Evolutionary conservation across 2,329 filamentous ascomycete species (phyloP).

Genomic region (Didymella exigua): DNA sequence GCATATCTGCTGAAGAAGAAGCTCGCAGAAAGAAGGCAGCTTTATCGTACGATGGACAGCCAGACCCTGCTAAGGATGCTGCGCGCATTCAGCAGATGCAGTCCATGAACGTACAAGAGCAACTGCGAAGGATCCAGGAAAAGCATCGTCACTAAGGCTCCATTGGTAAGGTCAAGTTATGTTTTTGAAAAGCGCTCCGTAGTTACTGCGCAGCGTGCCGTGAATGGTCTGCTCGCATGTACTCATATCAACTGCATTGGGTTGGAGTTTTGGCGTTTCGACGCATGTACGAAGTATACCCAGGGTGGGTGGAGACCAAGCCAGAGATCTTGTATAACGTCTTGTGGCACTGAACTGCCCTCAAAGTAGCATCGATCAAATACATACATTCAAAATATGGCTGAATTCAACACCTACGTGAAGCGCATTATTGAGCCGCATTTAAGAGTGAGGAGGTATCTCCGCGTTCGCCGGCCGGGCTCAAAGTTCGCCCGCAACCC

Average conservation of each 20-base stretch:
- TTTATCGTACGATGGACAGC: conserved; percentile 67
- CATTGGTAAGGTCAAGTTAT: conserved; percentile 1
- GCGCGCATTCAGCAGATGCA: conserved; percentile 59
- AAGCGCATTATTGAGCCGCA: not conserved
- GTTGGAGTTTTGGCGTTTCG: conserved; percentile 22
- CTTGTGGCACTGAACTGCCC: conserved; percentile 2
- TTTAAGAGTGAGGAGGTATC: conserved; percentile 4
- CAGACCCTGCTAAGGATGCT: conserved; percentile 63
- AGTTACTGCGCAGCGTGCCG: not conserved
- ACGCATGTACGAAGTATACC: conserved; percentile 17
- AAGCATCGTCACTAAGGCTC: conserved; percentile 47
- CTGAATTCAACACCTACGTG: not conserved
- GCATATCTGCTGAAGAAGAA: conserved; percentile 73
- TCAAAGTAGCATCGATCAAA: conserved; percentile 4
- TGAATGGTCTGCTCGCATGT: not conserved
- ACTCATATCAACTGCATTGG: conserved; percentile 20
- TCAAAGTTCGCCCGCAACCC: conserved; percentile 35
- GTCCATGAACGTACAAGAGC: conserved; percentile 75
- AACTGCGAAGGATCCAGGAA: conserved; percentile 73
- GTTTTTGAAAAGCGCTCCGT: not conserved
- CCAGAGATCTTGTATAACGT: conserved; percentile 6
- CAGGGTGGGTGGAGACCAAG: conserved; percentile 10
- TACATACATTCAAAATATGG: not conserved
- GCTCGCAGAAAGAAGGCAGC: conserved; percentile 78
- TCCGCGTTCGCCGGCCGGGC: conserved; percentile 33